Evolutionary conservation across 371 early-diverging fungal genomes (phyloP), one percentile per base, ranked within the genome.

Genomic region (Gilbertella persicaria): DNA sequence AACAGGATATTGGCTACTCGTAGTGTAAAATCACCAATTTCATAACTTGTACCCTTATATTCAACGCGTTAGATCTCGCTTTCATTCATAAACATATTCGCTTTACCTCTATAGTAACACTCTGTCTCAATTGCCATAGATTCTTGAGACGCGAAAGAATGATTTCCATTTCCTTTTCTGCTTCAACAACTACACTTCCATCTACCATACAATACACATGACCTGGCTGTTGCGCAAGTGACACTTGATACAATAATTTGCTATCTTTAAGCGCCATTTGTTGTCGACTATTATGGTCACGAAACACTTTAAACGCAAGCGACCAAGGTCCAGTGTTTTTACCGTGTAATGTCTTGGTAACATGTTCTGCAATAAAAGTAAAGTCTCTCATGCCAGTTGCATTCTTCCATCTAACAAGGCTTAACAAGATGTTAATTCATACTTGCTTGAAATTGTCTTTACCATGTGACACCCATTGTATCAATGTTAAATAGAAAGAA

Each of bases 201-300:
- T 78, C 79, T 5, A 78, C 79, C 79, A 78, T 78, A 45, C 79
- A 78, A 53, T 78, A 78, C 0, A 73, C 69, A 33, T 73, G 67
- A 13, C 75, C 62, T 7, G 79, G 73, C 12, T 71, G 71, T 50
- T 78, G 79, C 14, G 68, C 67, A 16, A 78, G 52, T 1, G 75
- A 61, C n/a, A 78, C 75, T 58, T 74, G 75, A 21, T 73, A 75
- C 10, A 78, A 52, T 10, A 70, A 36, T 56, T 74, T 72, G 12
- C 64, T 70, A 7, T 71, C 73, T 24, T 67, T 71, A 13, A 53
- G 29, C 17, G 55, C 51, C 20, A 55, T 39, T 6, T 29, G 29
- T 45, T 60, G 68, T 40, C 49, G 46, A 12, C 41, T 56, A 25
- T 50, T 62, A n/a, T 55, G 61, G 45, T 78, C 75, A 26, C 79